Base-by-base conservation (phyloP, 225 moss, liverwort and hornwort species). In the Lunularia cruciata region DNA sequence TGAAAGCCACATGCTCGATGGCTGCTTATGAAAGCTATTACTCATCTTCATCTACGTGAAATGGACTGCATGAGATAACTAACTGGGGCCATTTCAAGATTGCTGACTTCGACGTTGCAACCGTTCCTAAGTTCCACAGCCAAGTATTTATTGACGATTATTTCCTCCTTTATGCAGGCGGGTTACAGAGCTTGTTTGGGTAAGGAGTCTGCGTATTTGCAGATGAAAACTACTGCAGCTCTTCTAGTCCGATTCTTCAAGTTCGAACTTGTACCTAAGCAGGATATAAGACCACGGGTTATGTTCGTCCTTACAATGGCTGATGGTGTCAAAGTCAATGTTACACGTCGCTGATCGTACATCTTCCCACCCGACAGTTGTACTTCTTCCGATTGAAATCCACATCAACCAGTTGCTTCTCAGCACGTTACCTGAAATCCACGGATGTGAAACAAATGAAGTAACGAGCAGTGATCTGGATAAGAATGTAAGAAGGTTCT, bases 161-260 rank as follows among this genome's bases (percentile, higher is more conserved):
- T 65, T 65, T 47, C 12, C 20, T 4, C n/a, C 40, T 57, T 23
- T 36, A 4, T 76, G 60, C 75, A 83, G 83, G 84, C 75, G 31
- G 84, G 84, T 30, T 68, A 68, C 18, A 63, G 81, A 37, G 16
- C 59, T 23, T 85, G 84, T 68, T 70, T 85, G 78, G 84, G 84
- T 3, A 85, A 78, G 65, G 84, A 85, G 35, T 81, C 84, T 3
- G 81, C 84, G 6, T 81, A 78, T 47, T 59, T 85, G 35, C 84
- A 85, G 62, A 85, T 85, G 84, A 85, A 85, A 63, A 69, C 81
- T 39, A 67, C 84, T 18, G 73, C 73, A 53, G 72, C 78, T 5
- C 46, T 85, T 57, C 69, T 85, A 2, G 57, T 85, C 51, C 72
- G 64, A 46, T 81, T 81, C 43, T 85, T 85, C 76, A 81, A 78